Base-by-base conservation (phyloP, 768 basidiomycete species). In the Pulveroboletus sp. region DNA sequence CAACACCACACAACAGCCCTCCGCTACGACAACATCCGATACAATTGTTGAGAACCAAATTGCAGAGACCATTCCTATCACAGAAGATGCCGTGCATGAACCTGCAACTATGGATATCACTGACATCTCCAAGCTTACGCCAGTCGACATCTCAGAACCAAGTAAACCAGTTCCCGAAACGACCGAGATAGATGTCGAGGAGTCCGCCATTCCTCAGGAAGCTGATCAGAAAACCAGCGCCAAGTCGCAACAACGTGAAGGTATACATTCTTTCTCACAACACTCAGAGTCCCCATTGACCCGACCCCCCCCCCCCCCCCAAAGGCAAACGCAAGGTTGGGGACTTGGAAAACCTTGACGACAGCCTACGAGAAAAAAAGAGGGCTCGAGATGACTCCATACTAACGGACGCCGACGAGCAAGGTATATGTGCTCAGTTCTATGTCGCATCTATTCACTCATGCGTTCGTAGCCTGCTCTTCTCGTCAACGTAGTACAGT, bases 361-460 rank as follows among this genome's bases (percentile, higher is more conserved):
- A 67, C 14, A 52, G 21, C 32, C 29, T 24, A 10, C 55, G 63
- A 19, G 65, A 67, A 27, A 67, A 61, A 46, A 65, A 65, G 51
- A 58, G 57, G 50, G 40, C 45, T 49, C 64, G 64, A 3, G 64
- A 62, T 4, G 62, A 62, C 13, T 58, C 63, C 6, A 40, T 36
- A 10, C 34, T 56, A 1, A 49, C 50, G 23, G 67, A 69, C 2
- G 29, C 49, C n/a, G 67, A 67, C 8, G 87, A 87, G 25, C 69
- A 73, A 58, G 70, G 81, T 78, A 27, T 20, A 56, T 17, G 17
- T 27, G 13, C 6, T 16, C 29, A 6, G 25, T 13, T 31, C 19
- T 16, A 33, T 20, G 4, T 27, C 21, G 6, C 16, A 17, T n/a
- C 31, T 24, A 14, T 19, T 9, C 16, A 10, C 42, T 61, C 47